Conservation (phyloP, 2,329 filamentous ascomycete genomes). For the Orbilia oligospora region DNA sequence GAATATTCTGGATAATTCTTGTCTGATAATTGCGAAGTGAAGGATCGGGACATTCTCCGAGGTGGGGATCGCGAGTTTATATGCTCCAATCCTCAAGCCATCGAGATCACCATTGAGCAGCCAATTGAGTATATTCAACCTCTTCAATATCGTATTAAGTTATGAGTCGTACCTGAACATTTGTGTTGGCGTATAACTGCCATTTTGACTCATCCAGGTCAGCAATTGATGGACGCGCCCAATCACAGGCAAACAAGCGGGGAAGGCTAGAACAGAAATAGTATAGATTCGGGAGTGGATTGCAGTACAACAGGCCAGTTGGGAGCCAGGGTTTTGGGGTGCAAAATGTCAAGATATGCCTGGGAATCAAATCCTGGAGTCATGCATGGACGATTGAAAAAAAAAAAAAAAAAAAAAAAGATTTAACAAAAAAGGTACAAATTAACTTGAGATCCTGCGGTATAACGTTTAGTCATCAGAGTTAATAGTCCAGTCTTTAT, state of each 20-base stretch:
- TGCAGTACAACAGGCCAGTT: conserved; percentile 20
- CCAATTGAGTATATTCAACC: conserved; percentile 7
- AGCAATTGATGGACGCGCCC: conserved; percentile 38
- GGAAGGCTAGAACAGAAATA: conserved; percentile 36
- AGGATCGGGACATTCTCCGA: conserved; percentile 18
- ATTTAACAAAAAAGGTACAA: conserved; percentile 16
- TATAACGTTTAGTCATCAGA: conserved; percentile 11
- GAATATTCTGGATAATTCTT: conserved; percentile 31
- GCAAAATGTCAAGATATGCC: conserved; percentile 24
- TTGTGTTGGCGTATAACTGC: conserved; percentile 51
- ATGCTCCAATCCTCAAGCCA: conserved; percentile 33
- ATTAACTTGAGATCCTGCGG: conserved; percentile 13
- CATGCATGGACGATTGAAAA: conserved; percentile 22
- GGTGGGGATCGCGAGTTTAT: conserved; percentile 32
- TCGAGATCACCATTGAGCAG: conserved; percentile 3
- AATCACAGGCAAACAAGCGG: conserved; percentile 36
- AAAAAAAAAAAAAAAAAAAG: too few relatives aligned
- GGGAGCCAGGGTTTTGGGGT: conserved; percentile 4
- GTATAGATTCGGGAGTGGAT: conserved; percentile 33
- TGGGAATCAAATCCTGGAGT: conserved; percentile 14
- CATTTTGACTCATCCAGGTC: conserved; percentile 57
- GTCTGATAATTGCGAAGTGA: conserved; percentile 10
- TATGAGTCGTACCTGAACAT: conserved; percentile 51
- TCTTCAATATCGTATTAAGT: conserved; percentile 12
- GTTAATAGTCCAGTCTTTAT: background rate